Evolutionary conservation across 2,329 filamentous ascomycete species (phyloP).

Genomic region (Hypomyces perniciosus): DNA sequence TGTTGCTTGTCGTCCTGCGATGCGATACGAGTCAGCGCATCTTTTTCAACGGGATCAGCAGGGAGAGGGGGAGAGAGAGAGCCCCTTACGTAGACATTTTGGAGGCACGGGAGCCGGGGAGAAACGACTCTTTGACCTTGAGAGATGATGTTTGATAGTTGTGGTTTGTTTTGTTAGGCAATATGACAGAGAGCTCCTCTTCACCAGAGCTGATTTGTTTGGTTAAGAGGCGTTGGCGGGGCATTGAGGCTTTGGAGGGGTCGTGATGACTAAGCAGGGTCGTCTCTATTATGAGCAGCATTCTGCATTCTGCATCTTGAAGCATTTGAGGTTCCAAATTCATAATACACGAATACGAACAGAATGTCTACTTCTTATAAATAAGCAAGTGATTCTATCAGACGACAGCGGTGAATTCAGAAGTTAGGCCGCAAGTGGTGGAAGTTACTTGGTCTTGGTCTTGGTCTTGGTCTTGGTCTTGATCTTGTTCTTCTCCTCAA

Average conservation of each 20-base stretch:
- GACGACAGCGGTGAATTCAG: no score
- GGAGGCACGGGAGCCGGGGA: neutral
- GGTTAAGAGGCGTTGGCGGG: constrained; percentile 7
- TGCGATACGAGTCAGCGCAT: neutral
- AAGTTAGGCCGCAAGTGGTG: neutral
- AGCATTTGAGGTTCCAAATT: no score
- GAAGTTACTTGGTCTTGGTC: neutral
- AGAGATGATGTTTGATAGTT: neutral
- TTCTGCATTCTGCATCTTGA: no score
- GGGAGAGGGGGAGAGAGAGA: neutral
- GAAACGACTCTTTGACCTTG: neutral
- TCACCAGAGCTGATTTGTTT: neutral
- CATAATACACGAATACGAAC: no score
- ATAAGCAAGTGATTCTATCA: no score
- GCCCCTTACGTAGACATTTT: neutral
- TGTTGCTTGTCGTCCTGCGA: constrained; percentile 39
- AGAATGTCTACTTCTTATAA: no score
- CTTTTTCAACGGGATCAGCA: neutral
- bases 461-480: no score
- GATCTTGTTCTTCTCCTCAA: neutral
- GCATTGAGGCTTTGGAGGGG: constrained; percentile 1
- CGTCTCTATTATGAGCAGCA: neutral
- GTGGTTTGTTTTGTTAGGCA: no score
- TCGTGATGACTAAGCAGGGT: neutral
- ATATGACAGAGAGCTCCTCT: neutral